A percentile compares a stretch with the other conserved stretches of the same genome.
Conservation (phyloP, 139 green algal genomes). For the Closterium sp. region DNA sequence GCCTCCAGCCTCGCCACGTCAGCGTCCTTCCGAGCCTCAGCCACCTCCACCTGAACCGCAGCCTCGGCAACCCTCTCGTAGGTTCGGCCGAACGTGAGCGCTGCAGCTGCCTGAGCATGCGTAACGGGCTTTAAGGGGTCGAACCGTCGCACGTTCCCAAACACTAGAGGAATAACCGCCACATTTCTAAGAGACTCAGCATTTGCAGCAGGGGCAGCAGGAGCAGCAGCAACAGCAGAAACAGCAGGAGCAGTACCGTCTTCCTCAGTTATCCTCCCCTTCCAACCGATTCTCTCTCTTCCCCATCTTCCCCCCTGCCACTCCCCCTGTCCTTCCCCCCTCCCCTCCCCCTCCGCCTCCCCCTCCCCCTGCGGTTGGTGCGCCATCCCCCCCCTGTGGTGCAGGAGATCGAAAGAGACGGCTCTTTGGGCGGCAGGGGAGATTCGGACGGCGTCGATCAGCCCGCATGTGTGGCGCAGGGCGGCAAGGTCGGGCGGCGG, state of each 20-base stretch:
- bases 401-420: not conserved
- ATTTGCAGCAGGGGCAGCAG: too few species aligned
- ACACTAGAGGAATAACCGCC: not conserved
- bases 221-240: too few species aligned
- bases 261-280: too few species aligned
- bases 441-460: not conserved
- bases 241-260: too few species aligned
- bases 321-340: not conserved
- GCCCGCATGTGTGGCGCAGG: not conserved
- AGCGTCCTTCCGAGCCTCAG: not conserved
- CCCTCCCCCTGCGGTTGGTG: not conserved
- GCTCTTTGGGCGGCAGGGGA: not conserved
- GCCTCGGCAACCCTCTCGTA: not conserved
- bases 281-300: too few species aligned
- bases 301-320: too few species aligned
- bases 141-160: not conserved
- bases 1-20: not conserved
- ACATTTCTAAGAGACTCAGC: not conserved
- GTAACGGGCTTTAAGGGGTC: not conserved
- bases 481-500: not conserved
- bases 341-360: not conserved
- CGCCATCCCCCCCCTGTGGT: not conserved
- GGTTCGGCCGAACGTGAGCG: not conserved
- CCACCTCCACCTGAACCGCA: not conserved
- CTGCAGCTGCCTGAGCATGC: not conserved